Evolutionary conservation across 192 early-diverging fungal genomes (phyloP).

Genomic region (Podila horticola): DNA sequence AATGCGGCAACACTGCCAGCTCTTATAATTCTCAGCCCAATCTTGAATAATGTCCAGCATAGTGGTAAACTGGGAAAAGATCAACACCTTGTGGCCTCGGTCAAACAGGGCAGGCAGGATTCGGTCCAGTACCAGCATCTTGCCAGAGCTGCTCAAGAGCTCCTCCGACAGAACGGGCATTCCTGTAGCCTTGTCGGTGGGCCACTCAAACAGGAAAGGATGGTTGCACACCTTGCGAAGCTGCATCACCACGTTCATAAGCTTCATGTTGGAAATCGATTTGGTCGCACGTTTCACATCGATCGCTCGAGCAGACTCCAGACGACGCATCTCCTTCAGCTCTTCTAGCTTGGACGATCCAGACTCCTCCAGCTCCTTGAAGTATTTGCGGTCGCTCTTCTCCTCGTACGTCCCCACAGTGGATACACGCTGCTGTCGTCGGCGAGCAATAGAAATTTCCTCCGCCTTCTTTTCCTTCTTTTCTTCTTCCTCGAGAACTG

Average conservation of each 20-base stretch:
- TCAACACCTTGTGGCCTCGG: conserved; percentile 89
- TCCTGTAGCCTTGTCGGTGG: conserved; percentile 69
- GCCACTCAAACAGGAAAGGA: conserved; percentile 92
- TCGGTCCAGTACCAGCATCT: conserved; percentile 86
- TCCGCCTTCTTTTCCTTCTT: neutral
- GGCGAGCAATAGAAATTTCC: neutral
- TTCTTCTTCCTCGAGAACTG: neutral
- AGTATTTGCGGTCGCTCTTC: conserved; percentile 52
- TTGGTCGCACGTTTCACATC: conserved; percentile 45
- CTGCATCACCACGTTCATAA: conserved; percentile 93
- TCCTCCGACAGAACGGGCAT: conserved; percentile 59
- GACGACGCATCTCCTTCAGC: neutral
- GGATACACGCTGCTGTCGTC: conserved; percentile 9
- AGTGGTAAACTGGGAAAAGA: conserved; percentile 94
- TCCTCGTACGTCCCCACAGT: conserved; percentile 46
- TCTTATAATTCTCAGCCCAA: conserved; percentile 82
- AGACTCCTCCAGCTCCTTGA: conserved; percentile 54
- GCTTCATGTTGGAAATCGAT: conserved; percentile 73
- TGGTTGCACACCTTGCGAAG: conserved; percentile 97
- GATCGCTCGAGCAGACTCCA: conserved; percentile 21
- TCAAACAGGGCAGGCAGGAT: conserved; percentile 83
- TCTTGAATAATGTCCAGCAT: conserved; percentile 94
- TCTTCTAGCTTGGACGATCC: conserved; percentile 3
- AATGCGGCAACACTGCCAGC: conserved; percentile 87
- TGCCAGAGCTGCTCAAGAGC: conserved; percentile 82